A percentile compares a stretch with the other conserved stretches of the same genome.
phyloP scores from a whole-genome alignment of 1,284 basidiomycete species.

The Mycena sp. region DNA sequence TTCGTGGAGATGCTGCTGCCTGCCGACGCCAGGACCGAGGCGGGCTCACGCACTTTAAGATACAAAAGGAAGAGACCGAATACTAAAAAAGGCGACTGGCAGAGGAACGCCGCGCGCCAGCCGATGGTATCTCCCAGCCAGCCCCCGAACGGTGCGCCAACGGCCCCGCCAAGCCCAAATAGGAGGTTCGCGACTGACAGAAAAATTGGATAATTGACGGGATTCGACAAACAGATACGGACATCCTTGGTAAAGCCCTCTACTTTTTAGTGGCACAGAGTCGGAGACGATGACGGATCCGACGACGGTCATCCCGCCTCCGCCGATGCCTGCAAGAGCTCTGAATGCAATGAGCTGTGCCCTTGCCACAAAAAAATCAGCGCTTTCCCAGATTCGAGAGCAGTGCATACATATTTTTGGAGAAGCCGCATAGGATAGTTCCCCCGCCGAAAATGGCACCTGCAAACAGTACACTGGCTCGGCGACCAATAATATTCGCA shows the following conservation, averaged over 20 bases:
- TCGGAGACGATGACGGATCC: constrained; percentile 28
- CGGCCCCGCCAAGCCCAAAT: constrained; percentile 28
- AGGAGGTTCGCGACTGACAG: constrained; percentile 28
- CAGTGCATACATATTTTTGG: constrained; percentile 15
- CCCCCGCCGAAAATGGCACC: constrained; percentile 22
- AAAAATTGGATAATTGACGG: background rate
- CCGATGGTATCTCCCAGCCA: constrained; percentile 32
- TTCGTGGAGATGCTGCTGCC: constrained; percentile 12
- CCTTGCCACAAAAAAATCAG: background rate
- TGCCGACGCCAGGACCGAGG: constrained; percentile 5
- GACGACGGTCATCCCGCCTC: constrained; percentile 29
- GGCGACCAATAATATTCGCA: constrained; percentile 28
- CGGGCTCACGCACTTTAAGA: constrained; percentile 28
- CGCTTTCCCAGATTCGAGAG: background rate
- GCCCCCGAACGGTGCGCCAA: constrained; percentile 28
- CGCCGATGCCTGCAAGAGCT: constrained; percentile 29
- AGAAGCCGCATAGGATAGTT: constrained; percentile 25
- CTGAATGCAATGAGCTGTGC: constrained; percentile 23
- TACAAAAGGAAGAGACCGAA: constrained; percentile 19
- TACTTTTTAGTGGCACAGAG: constrained; percentile 27
- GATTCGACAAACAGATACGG: background rate
- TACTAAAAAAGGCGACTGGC: constrained; percentile 22
- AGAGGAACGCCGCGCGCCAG: constrained; percentile 31
- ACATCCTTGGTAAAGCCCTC: constrained; percentile 33
- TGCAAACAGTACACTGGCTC: constrained; percentile 24